Conservation (phyloP, 768 basidiomycete genomes). For the Gautieria morchelliformis region DNA sequence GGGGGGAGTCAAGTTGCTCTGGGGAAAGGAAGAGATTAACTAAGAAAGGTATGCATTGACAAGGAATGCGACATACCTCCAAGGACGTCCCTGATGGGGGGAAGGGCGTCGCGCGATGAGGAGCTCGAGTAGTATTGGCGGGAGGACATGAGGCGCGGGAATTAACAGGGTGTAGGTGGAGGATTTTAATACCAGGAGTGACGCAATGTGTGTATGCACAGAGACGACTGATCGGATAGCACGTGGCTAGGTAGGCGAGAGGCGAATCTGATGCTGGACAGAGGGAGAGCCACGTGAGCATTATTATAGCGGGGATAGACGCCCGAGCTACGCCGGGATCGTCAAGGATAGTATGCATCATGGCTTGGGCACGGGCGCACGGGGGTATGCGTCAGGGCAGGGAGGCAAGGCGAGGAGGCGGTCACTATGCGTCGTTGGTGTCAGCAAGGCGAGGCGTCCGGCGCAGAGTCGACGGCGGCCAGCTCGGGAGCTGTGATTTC, state of each 20-base stretch:
- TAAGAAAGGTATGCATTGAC: neutral
- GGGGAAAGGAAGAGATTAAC: neutral
- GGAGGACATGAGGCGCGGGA: neutral
- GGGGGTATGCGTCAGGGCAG: too few species aligned
- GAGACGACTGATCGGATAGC: neutral
- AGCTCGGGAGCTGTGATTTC: too few species aligned
- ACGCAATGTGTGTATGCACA: neutral
- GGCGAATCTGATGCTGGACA: neutral
- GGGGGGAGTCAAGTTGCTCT: conserved; percentile 3
- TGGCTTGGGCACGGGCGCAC: too few species aligned
- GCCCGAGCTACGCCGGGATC: neutral
- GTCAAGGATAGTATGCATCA: too few species aligned
- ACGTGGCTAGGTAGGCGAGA: neutral
- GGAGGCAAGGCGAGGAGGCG: too few species aligned
- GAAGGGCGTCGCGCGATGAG: neutral
- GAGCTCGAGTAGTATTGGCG: neutral
- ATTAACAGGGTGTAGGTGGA: neutral
- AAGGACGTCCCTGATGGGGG: conserved; percentile 4
- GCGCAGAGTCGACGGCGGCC: too few species aligned
- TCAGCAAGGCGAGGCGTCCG: too few species aligned
- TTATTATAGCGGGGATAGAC: neutral
- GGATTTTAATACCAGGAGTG: neutral
- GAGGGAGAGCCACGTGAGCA: neutral
- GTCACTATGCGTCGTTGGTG: too few species aligned
- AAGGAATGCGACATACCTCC: neutral